These are phyloP conservation scores for Strobilomyces confusus DNA, from an alignment of 768 basidiomycete genomes.

Conservation along the genomic window DNA sequence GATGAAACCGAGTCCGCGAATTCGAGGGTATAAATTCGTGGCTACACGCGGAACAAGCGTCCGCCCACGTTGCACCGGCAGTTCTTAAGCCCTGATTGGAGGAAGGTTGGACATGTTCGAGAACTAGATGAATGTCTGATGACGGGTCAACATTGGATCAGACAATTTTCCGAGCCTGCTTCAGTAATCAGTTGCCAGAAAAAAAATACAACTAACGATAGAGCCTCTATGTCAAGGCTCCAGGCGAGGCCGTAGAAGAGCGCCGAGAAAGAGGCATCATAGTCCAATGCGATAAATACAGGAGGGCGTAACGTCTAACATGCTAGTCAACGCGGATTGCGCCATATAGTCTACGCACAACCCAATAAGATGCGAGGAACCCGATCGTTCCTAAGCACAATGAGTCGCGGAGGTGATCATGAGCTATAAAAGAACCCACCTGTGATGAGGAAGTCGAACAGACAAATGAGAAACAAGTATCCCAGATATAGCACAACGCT, in stretches of 20 bases:
- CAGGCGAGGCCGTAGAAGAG: neutral
- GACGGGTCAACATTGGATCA: neutral
- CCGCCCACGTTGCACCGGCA: too few relatives aligned
- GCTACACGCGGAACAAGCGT: neutral
- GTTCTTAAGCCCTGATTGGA: neutral
- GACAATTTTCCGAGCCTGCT: neutral
- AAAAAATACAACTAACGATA: neutral
- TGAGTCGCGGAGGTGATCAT: neutral
- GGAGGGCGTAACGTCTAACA: neutral
- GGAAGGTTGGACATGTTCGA: neutral
- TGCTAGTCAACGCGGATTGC: conserved; percentile 71
- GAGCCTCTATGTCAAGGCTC: neutral
- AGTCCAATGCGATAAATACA: conserved; percentile 13
- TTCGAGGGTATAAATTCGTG: neutral
- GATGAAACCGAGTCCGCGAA: neutral
- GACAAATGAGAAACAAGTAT: conserved; percentile 76
- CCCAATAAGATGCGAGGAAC: conserved; percentile 88
- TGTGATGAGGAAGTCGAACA: conserved; percentile 86
- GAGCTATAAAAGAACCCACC: conserved; percentile 40
- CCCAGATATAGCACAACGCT: conserved; percentile 86
- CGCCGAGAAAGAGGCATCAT: neutral
- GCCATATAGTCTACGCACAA: conserved; percentile 77
- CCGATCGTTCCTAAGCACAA: conserved; percentile 75
- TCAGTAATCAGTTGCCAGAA: neutral
- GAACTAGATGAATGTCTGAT: neutral